Evolutionary conservation across 352 stramenopile genomes (phyloP), one percentile per base, ranked within the genome.

Genomic region (Pythium vanterpoolii): DNA sequence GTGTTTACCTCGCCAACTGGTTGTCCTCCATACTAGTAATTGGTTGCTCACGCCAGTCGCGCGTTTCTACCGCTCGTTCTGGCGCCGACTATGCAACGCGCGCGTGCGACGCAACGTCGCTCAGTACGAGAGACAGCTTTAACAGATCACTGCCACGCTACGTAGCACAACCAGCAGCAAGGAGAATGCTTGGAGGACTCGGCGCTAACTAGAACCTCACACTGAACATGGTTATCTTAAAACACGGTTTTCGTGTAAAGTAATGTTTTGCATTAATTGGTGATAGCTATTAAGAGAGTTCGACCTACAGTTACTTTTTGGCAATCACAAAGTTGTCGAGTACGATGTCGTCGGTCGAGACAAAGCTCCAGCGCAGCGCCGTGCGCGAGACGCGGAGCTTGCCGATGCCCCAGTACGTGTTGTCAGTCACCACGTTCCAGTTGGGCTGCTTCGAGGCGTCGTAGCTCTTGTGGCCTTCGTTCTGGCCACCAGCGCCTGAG

Each of bases 401-500:
- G 10, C 73, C 3, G 4, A 67, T 61, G 40, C 77, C 66, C 73
- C 72, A 86, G 16, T 66, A 26, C 7, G 65, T 68, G 40, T 53
- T 52, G 26, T 60, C 69, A 13, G 40, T 65, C 26, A 58, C 9
- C 1, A 33, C 56, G 51, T 65, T 68, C 60, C 60, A 68, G 3
- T 21, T 10, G 36, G 56, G 55, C 19, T 26, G 44, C 18, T 59
- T 34, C 28, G 33, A 40, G 5, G 28, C 33, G 43, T 61, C 51
- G 50, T 53, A 57, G 6, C 56, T 36, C 14, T 56, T 48, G 52
- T 62, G 52, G 38, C 52, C 52, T 56, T 66, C 60, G 56, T 72
- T 47, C 18, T 60, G 69, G 11, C 45, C 81, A 71, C 28, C 5
- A 19, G 21, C 54, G 0, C 77, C 77, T 1, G 68, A 44, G 51